These are phyloP conservation scores for Ricinus communis DNA, from an alignment of 345 rosid species.

Conservation along the genomic window DNA sequence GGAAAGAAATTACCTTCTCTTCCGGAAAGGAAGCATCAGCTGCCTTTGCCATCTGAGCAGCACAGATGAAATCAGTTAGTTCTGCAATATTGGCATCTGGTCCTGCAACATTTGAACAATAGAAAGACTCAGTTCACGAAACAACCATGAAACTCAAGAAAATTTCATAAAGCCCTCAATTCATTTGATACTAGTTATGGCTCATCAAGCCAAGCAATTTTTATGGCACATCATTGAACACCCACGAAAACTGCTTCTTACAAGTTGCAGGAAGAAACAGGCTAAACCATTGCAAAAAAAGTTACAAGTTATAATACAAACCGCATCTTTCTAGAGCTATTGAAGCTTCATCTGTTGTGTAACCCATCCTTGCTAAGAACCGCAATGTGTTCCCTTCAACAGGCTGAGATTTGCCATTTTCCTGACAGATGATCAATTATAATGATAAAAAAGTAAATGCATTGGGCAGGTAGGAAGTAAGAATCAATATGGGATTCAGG, in stretches of 20 bases:
- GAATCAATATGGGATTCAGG: neutral
- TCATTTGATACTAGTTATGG: neutral
- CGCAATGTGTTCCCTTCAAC: conserved; percentile 38
- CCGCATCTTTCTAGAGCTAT: conserved; percentile 90
- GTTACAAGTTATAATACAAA: conserved; percentile 24
- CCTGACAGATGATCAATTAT: conserved; percentile 28
- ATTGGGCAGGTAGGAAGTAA: neutral
- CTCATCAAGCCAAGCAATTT: neutral
- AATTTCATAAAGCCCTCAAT: neutral
- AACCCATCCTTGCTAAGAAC: conserved; percentile 67
- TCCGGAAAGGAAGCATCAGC: conserved; percentile 52
- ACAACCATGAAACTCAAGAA: conserved; percentile 1
- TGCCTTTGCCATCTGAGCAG: conserved; percentile 72
- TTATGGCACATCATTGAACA: neutral
- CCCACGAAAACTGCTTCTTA: neutral
- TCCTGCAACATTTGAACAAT: conserved; percentile 45
- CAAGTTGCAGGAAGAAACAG: conserved; percentile 11
- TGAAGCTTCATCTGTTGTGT: conserved; percentile 55
- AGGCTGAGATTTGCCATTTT: conserved; percentile 32
- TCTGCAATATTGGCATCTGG: conserved; percentile 51
- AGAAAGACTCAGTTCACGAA: conserved; percentile 7
- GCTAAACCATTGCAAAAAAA: conserved; percentile 13
- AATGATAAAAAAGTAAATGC: no score
- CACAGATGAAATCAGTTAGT: conserved; percentile 76
- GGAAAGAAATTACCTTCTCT: conserved; percentile 45